Percentiles rank a stretch among this genome's conserved stretches.
Conservation (phyloP, 345 rosid genomes). For the Mercurialis annua region DNA sequence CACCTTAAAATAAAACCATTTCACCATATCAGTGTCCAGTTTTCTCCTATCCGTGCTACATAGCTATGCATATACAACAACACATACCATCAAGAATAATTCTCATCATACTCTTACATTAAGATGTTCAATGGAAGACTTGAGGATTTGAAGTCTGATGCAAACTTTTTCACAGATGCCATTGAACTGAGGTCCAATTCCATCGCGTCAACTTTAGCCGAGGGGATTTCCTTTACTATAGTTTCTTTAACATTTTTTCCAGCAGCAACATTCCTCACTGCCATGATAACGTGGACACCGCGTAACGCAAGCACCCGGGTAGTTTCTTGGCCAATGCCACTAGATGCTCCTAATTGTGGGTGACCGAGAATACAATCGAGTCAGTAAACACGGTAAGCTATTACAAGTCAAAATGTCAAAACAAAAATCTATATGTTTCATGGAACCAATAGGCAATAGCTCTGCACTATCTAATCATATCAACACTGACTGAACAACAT, state of each 20-base stretch:
- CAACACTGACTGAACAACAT: no score
- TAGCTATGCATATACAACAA: neutral
- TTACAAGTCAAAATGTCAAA: no score
- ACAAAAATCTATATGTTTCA: neutral
- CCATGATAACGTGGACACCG: constrained; percentile 71
- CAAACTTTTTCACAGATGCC: constrained; percentile 61
- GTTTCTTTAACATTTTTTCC: constrained; percentile 53
- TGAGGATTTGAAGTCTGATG: constrained; percentile 44
- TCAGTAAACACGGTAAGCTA: neutral
- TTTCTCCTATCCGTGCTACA: no score
- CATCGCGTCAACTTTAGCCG: constrained; percentile 63
- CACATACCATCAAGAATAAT: neutral
- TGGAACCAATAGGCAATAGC: neutral
- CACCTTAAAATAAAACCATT: no score
- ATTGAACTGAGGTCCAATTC: constrained; percentile 77
- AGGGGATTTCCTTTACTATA: constrained; percentile 49
- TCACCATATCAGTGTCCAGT: no score
- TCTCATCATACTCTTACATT: constrained; percentile 39
- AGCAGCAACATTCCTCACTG: constrained; percentile 54
- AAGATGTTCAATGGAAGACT: constrained; percentile 62
- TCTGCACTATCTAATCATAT: no score
- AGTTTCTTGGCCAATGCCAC: constrained; percentile 75
- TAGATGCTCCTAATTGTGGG: constrained; percentile 56
- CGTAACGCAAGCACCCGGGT: constrained; percentile 71
- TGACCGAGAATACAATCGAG: neutral